Conservation (phyloP, 2,329 filamentous ascomycete species). For the Cadophora sp. region DNA sequence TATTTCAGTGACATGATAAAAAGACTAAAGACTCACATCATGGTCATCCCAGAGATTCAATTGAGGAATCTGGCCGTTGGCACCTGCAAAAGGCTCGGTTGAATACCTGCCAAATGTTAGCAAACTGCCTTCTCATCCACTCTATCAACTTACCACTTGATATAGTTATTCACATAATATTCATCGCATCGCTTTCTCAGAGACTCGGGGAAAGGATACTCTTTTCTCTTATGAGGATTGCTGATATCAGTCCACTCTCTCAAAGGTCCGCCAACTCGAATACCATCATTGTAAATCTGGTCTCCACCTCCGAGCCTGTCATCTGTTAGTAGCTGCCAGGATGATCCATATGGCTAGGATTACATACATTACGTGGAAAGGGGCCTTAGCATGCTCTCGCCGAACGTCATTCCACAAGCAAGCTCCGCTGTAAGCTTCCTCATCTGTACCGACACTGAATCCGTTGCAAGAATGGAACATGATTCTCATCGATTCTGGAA, state of each 20-base stretch:
- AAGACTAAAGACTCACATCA: slow-evolving; percentile 61
- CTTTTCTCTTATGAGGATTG: slow-evolving; percentile 82
- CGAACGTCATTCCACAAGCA: slow-evolving; percentile 94
- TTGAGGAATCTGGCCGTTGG: slow-evolving; percentile 92
- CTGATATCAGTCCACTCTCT: slow-evolving; percentile 82
- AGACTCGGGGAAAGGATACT: slow-evolving; percentile 77
- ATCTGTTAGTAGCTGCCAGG: slow-evolving; percentile 31
- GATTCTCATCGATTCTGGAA: slow-evolving; percentile 89
- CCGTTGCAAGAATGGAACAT: slow-evolving; percentile 99
- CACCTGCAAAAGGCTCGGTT: slow-evolving; percentile 82
- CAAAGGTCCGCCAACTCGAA: slow-evolving; percentile 84
- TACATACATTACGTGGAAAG: slow-evolving; percentile 87
- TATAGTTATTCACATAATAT: slow-evolving; percentile 90
- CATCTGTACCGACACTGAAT: slow-evolving; percentile 87
- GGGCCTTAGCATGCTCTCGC: slow-evolving; percentile 77
- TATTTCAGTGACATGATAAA: too few species aligned
- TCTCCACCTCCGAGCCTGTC: slow-evolving; percentile 87
- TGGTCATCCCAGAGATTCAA: slow-evolving; percentile 99
- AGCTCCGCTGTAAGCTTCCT: slow-evolving; percentile 87
- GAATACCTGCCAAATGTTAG: slow-evolving; percentile 65
- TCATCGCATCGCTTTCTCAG: slow-evolving; percentile 85
- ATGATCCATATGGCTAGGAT: slow-evolving; percentile 52
- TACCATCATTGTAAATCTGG: slow-evolving; percentile 95
- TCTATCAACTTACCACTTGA: slow-evolving; percentile 64
- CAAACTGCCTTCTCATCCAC: neutral